These are phyloP conservation scores for Skeletonema potamos DNA, from an alignment of 108 stramenopile species.

Conservation along the genomic window DNA sequence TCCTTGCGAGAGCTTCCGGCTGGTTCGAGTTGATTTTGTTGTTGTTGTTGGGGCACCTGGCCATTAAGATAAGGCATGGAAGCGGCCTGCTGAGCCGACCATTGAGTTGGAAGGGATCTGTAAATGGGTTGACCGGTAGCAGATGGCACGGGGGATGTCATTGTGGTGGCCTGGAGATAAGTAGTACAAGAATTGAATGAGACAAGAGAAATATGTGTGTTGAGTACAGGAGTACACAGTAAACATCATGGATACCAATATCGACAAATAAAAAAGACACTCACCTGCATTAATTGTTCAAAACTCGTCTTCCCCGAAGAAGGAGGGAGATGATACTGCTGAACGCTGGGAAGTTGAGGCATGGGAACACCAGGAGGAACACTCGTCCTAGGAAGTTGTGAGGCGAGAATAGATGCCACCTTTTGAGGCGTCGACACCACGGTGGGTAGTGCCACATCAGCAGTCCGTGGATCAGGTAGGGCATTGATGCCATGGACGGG, in stretches of 20 bases:
- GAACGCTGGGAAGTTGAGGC: not conserved
- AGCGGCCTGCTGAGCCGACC: not conserved
- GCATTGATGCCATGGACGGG: not conserved
- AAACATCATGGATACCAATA: not conserved
- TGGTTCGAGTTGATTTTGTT: not conserved
- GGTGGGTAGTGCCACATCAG: not conserved
- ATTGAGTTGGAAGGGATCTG: slow-evolving; percentile 4
- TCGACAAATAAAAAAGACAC: not conserved
- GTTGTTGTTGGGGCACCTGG: not conserved
- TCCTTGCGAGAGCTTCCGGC: slow-evolving; percentile 55
- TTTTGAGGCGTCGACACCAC: slow-evolving; percentile 10
- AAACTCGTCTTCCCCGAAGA: slow-evolving; percentile 9
- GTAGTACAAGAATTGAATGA: not conserved
- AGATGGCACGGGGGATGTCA: slow-evolving; percentile 29
- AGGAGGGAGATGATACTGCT: not conserved
- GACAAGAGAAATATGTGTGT: not conserved
- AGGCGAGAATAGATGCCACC: slow-evolving; percentile 8
- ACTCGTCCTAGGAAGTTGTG: slow-evolving; percentile 14
- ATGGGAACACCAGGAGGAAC: slow-evolving; percentile 4
- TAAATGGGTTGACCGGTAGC: not conserved
- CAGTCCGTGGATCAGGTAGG: not conserved
- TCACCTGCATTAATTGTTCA: slow-evolving; percentile 36
- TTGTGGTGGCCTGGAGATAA: slow-evolving; percentile 20
- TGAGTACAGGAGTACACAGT: not conserved
- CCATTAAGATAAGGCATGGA: not conserved